Conservation (phyloP, 2,329 filamentous ascomycete genomes). For the Penicillium aurantiogriseum region DNA sequence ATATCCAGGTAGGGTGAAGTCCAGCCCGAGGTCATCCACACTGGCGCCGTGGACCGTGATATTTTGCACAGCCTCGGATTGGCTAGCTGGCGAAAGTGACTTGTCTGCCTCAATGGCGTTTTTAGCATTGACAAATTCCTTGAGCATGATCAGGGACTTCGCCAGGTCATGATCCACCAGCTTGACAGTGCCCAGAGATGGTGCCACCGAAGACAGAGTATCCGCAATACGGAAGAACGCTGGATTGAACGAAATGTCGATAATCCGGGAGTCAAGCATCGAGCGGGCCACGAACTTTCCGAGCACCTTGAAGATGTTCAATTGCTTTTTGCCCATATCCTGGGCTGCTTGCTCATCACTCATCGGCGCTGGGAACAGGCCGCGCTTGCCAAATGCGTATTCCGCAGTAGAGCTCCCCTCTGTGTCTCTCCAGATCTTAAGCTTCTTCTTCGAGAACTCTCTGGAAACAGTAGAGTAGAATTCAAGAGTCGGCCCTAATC, state of each 20-base stretch:
- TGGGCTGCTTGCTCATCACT: slow-evolving; percentile 70
- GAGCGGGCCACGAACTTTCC: slow-evolving; percentile 97
- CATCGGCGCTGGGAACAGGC: slow-evolving; percentile 89
- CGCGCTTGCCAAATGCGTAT: slow-evolving; percentile 79
- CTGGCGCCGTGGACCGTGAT: slow-evolving; percentile 72
- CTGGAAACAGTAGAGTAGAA: slow-evolving; percentile 98
- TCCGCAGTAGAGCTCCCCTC: slow-evolving; percentile 72
- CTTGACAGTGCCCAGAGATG: slow-evolving; percentile 85
- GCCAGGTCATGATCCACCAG: slow-evolving; percentile 84
- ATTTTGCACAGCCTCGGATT: slow-evolving; percentile 65
- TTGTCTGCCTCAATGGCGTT: slow-evolving; percentile 74
- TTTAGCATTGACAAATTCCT: slow-evolving; percentile 81
- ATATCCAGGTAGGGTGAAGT: slow-evolving; percentile 94
- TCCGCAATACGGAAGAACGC: slow-evolving; percentile 96
- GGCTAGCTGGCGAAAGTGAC: slow-evolving; percentile 65
- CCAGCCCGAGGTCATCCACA: slow-evolving; percentile 84
- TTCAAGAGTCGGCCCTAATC: slow-evolving; percentile 89
- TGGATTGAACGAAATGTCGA: slow-evolving; percentile 95
- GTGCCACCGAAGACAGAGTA: slow-evolving; percentile 63
- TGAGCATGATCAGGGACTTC: slow-evolving; percentile 79
- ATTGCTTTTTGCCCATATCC: slow-evolving; percentile 80
- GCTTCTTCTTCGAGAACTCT: slow-evolving; percentile 95
- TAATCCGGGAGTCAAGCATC: slow-evolving; percentile 97
- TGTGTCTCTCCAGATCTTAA: slow-evolving; percentile 93
- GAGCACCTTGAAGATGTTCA: slow-evolving; percentile 86